Percentiles rank a stretch among this genome's conserved stretches.
These are phyloP conservation scores for Pseudoperonospora humuli DNA, from an alignment of 352 stramenopile species.

Conservation along the genomic window DNA sequence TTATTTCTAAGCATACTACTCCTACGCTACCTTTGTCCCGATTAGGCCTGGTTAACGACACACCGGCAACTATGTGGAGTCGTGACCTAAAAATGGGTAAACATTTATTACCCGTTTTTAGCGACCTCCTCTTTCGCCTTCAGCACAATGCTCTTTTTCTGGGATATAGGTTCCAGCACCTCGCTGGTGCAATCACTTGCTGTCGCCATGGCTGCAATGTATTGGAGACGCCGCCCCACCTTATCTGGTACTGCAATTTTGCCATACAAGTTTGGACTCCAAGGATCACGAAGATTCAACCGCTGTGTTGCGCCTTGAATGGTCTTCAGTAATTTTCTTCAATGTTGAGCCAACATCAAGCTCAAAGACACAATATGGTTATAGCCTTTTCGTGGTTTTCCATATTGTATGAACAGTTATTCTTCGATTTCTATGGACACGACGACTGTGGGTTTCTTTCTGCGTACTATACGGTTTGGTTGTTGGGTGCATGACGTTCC, in stretches of 20 bases:
- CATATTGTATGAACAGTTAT: no score
- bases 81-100: not conserved
- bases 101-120: not conserved
- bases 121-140: not conserved
- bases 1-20: not conserved
- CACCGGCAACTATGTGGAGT: not conserved
- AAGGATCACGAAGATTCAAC: not conserved
- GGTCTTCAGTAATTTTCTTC: not conserved
- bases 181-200: not conserved
- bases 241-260: not conserved
- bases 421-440: no score
- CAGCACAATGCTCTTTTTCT: not conserved
- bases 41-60: not conserved
- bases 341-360: not conserved
- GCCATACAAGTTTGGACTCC: not conserved
- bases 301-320: not conserved
- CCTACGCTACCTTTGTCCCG: not conserved
- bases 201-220: not conserved
- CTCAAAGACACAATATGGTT: no score
- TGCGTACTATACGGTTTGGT: no score
- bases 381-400: no score
- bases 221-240: not conserved
- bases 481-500: no score
- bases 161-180: no score
- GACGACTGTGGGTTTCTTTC: no score